Percentiles rank a stretch among this genome's conserved stretches.
Evolutionary conservation across 2,329 filamentous ascomycete species (phyloP).

Genomic region (Aspergillus puulaauensis): DNA sequence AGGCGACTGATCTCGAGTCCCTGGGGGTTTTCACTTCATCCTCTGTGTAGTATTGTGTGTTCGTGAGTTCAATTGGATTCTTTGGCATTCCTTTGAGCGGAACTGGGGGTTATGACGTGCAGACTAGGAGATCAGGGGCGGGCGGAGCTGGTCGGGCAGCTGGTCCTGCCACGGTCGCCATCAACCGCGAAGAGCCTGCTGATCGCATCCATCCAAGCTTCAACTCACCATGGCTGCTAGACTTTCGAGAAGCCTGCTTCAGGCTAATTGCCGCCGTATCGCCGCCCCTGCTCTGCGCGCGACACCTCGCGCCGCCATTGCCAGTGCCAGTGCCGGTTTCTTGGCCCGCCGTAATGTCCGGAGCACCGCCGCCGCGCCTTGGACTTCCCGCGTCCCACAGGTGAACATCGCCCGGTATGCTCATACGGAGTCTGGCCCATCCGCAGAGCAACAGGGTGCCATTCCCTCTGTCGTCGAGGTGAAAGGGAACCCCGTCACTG

Average conservation of each 20-base stretch:
- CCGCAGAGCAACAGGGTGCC: background rate
- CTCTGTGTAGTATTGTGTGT: too few species aligned
- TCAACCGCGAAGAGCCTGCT: background rate
- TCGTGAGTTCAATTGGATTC: too few species aligned
- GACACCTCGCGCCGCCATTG: background rate
- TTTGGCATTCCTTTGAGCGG: too few species aligned
- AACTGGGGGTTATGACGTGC: too few species aligned
- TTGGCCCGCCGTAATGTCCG: background rate
- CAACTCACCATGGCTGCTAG: background rate
- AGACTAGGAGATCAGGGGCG: too few species aligned
- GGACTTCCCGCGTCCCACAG: background rate
- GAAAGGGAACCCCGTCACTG: background rate
- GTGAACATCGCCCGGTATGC: background rate
- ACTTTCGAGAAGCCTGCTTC: background rate
- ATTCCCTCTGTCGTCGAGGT: background rate
- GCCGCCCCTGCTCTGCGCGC: background rate
- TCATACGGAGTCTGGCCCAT: background rate
- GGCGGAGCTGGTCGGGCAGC: too few species aligned
- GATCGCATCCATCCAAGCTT: background rate
- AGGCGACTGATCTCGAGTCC: too few species aligned
- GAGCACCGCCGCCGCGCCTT: too few species aligned
- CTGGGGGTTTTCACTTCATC: too few species aligned
- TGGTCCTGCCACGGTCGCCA: background rate
- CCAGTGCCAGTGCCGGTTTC: background rate
- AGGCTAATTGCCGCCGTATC: background rate